phyloP scores from a whole-genome alignment of 352 stramenopile genomes.

The Phytopythium aichiense region DNA sequence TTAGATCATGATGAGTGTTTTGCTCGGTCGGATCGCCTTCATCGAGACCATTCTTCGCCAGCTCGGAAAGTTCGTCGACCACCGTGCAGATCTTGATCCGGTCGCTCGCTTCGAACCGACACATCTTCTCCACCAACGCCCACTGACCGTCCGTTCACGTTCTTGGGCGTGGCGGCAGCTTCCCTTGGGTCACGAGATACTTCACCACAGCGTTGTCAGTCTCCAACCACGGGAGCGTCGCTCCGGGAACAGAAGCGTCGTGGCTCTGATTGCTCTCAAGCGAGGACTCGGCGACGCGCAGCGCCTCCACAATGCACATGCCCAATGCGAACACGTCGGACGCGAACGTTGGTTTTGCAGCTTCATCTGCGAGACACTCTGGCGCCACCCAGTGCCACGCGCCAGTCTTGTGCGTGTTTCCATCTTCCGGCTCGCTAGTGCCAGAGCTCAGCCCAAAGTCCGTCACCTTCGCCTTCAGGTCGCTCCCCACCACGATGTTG shows the following conservation, averaged over 20 bases:
- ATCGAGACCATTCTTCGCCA: neutral
- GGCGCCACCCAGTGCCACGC: constrained; percentile 7
- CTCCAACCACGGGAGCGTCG: neutral
- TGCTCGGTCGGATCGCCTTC: neutral
- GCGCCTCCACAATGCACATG: constrained; percentile 6
- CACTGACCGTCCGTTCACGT: neutral
- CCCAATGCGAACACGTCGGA: neutral
- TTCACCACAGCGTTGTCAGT: neutral
- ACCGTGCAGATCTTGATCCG: constrained; percentile 2
- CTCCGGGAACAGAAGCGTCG: too few species aligned
- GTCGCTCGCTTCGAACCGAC: neutral
- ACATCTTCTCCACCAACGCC: neutral
- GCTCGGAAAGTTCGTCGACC: neutral
- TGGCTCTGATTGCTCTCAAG: neutral
- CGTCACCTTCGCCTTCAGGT: neutral
- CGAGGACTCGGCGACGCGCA: neutral
- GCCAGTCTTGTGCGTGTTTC: neutral
- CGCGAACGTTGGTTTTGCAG: neutral
- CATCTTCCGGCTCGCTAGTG: neutral
- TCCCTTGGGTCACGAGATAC: neutral
- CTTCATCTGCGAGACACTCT: neutral
- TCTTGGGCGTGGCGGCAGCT: neutral
- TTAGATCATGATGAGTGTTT: neutral
- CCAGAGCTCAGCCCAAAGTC: constrained; percentile 1
- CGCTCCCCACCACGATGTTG: neutral